Evolutionary conservation across 768 basidiomycete genomes (phyloP).

Genomic region (Mycena vulgaris): DNA sequence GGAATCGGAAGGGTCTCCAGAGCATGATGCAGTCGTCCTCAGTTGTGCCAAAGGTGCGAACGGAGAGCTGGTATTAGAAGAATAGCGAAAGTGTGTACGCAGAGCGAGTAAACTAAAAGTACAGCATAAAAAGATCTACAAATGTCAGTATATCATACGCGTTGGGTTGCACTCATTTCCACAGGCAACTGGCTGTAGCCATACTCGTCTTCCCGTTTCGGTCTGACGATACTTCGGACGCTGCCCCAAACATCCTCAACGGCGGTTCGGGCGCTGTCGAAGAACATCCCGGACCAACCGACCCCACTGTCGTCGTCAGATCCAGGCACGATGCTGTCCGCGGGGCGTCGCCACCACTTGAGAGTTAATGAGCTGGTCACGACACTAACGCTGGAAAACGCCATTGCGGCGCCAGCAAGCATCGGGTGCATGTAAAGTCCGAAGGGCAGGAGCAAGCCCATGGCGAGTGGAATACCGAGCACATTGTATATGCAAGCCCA

Average conservation of each 20-base stretch:
- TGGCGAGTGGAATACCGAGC: slow-evolving; percentile 95
- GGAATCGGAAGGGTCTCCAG: too few relatives aligned
- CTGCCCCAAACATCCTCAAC: slow-evolving; percentile 59
- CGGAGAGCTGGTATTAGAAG: neutral
- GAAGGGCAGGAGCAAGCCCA: slow-evolving; percentile 95
- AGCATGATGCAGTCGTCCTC: too few relatives aligned
- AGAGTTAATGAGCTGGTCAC: slow-evolving; percentile 91
- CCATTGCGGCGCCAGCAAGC: slow-evolving; percentile 99
- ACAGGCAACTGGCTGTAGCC: slow-evolving; percentile 84
- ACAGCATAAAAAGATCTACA: slow-evolving; percentile 18
- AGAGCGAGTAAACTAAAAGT: slow-evolving; percentile 20
- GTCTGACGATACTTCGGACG: slow-evolving; percentile 56
- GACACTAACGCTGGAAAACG: slow-evolving; percentile 96
- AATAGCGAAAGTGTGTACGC: slow-evolving; percentile 2
- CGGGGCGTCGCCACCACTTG: slow-evolving; percentile 86
- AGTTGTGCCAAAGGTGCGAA: too few relatives aligned
- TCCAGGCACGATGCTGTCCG: slow-evolving; percentile 78
- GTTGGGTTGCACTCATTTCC: slow-evolving; percentile 64
- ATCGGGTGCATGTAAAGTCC: slow-evolving; percentile 96
- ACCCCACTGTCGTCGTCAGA: slow-evolving; percentile 61
- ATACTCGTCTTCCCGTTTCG: slow-evolving; percentile 54
- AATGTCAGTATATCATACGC: slow-evolving; percentile 19
- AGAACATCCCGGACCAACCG: slow-evolving; percentile 61
- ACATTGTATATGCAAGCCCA: slow-evolving; percentile 98
- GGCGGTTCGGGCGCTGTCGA: slow-evolving; percentile 61